Base-by-base conservation (phyloP, 164 flowering plant species). In the Amborella trichopoda region DNA sequence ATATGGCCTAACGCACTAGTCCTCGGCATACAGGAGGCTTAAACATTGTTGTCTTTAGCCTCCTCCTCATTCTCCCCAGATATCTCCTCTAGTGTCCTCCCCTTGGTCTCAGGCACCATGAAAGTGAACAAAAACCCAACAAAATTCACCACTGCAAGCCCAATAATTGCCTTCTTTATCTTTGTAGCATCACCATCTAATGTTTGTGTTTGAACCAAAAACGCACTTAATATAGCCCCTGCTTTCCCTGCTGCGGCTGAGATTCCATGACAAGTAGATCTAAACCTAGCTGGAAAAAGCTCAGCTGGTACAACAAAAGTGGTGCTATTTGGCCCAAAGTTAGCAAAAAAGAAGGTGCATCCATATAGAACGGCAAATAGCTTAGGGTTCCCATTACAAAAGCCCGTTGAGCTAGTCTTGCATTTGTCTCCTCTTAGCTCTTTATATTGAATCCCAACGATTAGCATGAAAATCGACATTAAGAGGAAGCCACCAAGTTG, bases 181-280 rank as follows among this genome's bases (percentile, higher is more conserved):
- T n/a, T n/a, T n/a, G n/a, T n/a, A n/a, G n/a, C 38, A 11, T 63
- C 40, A 1, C 40, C 47, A 0, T 39, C 11, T 16, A 52, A 28
- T 16, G 74, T 46, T n/a, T 40, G 50, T 22, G 20, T 49, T 49
- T 60, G 71, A 9, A 70, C 48, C 32, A 48, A 52, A 42, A 73
- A 70, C 23, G 75, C 73, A 12, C 68, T 55, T 2, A 73, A 27
- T 3, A 73, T 62, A 10, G 78, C 73, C 8, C 75, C 75, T 1
- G 65, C 62, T 40, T 73, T 73, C 16, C 75, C 74, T 9, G 70
- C 59, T 6, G 77, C 72, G 8, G 74, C 77, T 11, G 70, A 67
- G 10, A 75, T 66, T 6, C 72, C 80, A 49, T 75, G 80, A 45
- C 77, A 71, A 0, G 77, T 75, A 0, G 77, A 75, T n/a, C 80